These are phyloP conservation scores for Neurospora crassa DNA, from an alignment of 2,329 filamentous ascomycete species.

Conservation along the genomic window DNA sequence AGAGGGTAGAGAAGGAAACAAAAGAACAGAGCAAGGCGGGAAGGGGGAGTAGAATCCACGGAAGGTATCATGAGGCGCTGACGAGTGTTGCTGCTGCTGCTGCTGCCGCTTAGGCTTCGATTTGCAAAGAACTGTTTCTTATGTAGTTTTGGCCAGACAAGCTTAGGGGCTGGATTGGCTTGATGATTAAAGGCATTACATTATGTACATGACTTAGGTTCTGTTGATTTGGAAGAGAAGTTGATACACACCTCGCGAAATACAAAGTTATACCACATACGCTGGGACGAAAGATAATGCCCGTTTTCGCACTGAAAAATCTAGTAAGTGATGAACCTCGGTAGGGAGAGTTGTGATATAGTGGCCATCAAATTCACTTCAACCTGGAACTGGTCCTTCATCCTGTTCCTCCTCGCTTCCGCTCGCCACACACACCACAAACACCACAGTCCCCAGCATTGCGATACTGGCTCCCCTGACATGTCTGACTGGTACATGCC, in stretches of 20 bases:
- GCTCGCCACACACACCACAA: slow-evolving; percentile 51
- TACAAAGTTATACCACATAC: too few relatives aligned
- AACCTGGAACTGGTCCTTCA: not conserved
- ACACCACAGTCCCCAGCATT: slow-evolving; percentile 61
- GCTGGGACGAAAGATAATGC: too few relatives aligned
- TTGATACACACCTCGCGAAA: too few relatives aligned
- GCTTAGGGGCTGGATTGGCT: too few relatives aligned
- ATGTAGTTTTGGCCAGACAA: too few relatives aligned
- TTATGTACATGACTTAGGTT: too few relatives aligned
- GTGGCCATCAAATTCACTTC: not conserved
- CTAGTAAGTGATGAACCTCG: not conserved
- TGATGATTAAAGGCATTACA: too few relatives aligned
- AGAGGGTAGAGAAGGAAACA: not conserved
- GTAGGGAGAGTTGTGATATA: not conserved
- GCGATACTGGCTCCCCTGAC: slow-evolving; percentile 47
- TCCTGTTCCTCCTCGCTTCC: slow-evolving; percentile 1
- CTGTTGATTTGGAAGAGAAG: too few relatives aligned
- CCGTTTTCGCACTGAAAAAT: not conserved
- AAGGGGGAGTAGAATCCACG: not conserved
- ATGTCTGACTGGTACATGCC: slow-evolving; percentile 49
- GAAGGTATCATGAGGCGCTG: not conserved
- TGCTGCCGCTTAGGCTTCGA: not conserved
- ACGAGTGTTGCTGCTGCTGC: not conserved
- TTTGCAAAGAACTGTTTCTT: not conserved
- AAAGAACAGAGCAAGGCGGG: not conserved